These are phyloP conservation scores for Exophiala alcalophila DNA, from an alignment of 2,329 filamentous ascomycete species.

Conservation along the genomic window DNA sequence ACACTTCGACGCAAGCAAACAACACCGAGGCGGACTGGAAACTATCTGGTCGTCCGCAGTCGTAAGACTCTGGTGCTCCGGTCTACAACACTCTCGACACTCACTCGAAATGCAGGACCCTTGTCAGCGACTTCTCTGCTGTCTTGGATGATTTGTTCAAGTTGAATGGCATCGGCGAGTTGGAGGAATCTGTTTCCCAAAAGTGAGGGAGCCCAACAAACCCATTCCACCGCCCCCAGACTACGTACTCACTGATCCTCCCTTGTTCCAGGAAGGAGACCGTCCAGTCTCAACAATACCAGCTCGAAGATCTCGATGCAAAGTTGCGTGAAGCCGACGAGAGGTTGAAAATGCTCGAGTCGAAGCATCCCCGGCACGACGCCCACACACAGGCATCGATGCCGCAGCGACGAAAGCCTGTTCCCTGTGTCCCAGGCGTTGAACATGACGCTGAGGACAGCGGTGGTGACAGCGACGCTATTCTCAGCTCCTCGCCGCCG, in stretches of 20 bases:
- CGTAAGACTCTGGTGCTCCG: conserved; percentile 57
- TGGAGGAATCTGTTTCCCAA: conserved; percentile 72
- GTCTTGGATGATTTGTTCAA: conserved; percentile 87
- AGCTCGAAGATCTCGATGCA: conserved; percentile 82
- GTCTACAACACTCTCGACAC: neutral
- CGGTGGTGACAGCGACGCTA: conserved; percentile 24
- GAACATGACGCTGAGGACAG: conserved; percentile 19
- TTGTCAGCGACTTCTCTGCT: conserved; percentile 81
- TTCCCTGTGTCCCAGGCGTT: conserved; percentile 3
- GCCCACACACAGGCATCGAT: no score
- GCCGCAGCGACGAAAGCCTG: conserved; percentile 10
- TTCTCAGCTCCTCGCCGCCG: conserved; percentile 11
- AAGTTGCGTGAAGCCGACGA: conserved; percentile 82
- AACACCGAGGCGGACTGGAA: conserved; percentile 15
- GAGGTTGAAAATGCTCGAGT: conserved; percentile 55
- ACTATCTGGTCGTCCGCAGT: conserved; percentile 70
- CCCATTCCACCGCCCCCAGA: neutral
- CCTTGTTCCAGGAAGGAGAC: conserved; percentile 65
- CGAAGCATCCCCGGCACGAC: conserved; percentile 25
- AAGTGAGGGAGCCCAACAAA: conserved; percentile 55
- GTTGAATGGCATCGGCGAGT: conserved; percentile 72
- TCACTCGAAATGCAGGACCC: conserved; percentile 57
- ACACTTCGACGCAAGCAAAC: neutral
- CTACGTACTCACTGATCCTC: neutral
- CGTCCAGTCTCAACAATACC: conserved; percentile 68